Evolutionary conservation across 805 yeast species (phyloP).

Genomic region (Myxozyma geophila): DNA sequence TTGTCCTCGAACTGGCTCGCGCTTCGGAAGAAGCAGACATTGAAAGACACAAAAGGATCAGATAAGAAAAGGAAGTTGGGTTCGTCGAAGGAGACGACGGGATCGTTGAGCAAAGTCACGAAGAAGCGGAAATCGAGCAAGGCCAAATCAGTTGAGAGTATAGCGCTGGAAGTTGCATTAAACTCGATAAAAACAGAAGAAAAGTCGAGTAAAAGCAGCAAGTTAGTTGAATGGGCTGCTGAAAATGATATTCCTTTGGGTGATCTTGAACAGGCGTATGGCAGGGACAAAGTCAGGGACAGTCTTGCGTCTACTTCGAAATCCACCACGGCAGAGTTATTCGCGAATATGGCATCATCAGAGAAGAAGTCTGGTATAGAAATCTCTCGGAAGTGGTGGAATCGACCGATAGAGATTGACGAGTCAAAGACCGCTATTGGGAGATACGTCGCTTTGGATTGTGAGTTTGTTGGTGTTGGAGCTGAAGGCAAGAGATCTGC

Average conservation of each 20-base stretch:
- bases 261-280: constrained; percentile 39
- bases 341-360: constrained; percentile 22
- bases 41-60: background rate
- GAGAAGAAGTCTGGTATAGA: constrained; percentile 1
- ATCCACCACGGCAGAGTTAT: constrained; percentile 24
- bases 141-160: background rate
- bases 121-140: background rate
- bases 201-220: background rate
- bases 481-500: constrained; percentile 67
- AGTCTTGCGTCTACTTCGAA: constrained; percentile 9
- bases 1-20: constrained; percentile 32
- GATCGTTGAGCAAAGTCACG: background rate
- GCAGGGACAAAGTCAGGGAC: constrained; percentile 19
- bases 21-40: constrained; percentile 15
- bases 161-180: constrained; percentile 8
- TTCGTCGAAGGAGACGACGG: background rate
- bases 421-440: constrained; percentile 54
- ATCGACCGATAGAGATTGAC: constrained; percentile 30
- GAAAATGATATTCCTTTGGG: constrained; percentile 41
- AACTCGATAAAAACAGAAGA: background rate
- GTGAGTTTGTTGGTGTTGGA: constrained; percentile 94
- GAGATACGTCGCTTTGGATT: constrained; percentile 79
- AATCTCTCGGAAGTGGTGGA: constrained; percentile 6
- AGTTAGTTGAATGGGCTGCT: constrained; percentile 41
- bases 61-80: constrained; percentile 10